Percentiles rank a stretch among this genome's conserved stretches.
phyloP scores from a whole-genome alignment of 2,329 filamentous ascomycete species.

The Penicillium sp. region DNA sequence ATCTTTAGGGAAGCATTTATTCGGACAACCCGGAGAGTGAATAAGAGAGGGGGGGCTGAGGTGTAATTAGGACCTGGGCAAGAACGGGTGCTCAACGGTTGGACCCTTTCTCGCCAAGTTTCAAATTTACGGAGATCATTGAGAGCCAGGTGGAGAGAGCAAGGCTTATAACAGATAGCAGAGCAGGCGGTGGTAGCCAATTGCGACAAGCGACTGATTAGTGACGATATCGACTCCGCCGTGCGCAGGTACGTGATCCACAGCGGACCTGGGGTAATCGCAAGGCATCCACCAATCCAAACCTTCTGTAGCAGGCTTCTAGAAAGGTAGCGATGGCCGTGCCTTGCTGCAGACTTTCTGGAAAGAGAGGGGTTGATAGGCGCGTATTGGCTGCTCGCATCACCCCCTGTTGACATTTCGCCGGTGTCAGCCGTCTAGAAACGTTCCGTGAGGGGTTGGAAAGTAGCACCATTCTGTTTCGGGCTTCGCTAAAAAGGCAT shows the following conservation, averaged over 20 bases:
- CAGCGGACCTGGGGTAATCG: constrained; percentile 33
- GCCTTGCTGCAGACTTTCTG: constrained; percentile 17
- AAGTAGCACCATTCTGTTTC: neutral
- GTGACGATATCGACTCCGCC: constrained; percentile 26
- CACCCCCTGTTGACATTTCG: constrained; percentile 3
- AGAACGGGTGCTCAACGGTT: constrained; percentile 15
- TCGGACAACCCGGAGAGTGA: neutral
- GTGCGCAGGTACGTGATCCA: constrained; percentile 27
- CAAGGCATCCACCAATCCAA: constrained; percentile 22
- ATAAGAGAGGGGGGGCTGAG: neutral
- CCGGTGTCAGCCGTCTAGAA: constrained; percentile 23
- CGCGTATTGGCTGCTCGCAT: constrained; percentile 10
- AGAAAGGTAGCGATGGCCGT: constrained; percentile 22
- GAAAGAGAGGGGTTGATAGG: constrained; percentile 19
- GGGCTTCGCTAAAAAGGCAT: neutral
- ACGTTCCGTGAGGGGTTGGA: constrained; percentile 10
- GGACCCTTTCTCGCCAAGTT: constrained; percentile 20
- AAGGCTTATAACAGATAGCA: constrained; percentile 27
- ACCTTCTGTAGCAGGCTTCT: constrained; percentile 17
- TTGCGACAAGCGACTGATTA: constrained; percentile 25
- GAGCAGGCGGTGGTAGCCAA: constrained; percentile 15
- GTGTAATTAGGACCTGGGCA: constrained; percentile 2
- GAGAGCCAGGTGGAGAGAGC: constrained; percentile 13
- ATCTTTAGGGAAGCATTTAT: constrained; percentile 8
- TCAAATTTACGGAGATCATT: constrained; percentile 23